Evolutionary conservation across 306 rosid genomes (phyloP).

Genomic region (Dalbergia oliveri): DNA sequence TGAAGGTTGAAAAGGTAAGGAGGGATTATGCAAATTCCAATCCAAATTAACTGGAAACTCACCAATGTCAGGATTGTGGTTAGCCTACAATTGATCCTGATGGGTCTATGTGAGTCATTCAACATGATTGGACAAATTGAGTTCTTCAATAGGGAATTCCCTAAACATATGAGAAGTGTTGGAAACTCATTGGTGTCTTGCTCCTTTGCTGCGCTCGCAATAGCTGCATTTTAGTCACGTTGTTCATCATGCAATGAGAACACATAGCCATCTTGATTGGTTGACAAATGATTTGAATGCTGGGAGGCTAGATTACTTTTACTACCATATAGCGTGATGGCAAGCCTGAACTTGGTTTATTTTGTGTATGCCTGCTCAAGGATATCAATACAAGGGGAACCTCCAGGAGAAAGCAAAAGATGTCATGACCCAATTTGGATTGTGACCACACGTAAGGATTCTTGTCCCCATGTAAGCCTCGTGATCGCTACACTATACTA

Average conservation of each 20-base stretch:
- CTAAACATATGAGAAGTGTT: constrained; percentile 73
- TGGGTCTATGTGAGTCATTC: too few species aligned
- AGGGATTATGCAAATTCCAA: too few species aligned
- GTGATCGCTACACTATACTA: too few species aligned
- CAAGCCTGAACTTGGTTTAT: constrained; percentile 59
- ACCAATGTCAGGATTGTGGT: too few species aligned
- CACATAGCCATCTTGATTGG: constrained; percentile 62
- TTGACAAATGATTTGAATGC: constrained; percentile 65
- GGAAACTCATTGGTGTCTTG: constrained; percentile 69
- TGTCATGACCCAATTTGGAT: too few species aligned
- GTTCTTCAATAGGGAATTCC: constrained; percentile 70
- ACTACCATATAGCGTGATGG: constrained; percentile 63
- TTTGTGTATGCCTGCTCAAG: constrained; percentile 59
- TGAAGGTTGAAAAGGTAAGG: too few species aligned
- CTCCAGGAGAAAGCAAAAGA: constrained; percentile 40
- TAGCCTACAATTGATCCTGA: too few species aligned
- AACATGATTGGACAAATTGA: too few species aligned
- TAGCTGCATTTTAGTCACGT: constrained; percentile 55
- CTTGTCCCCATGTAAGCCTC: too few species aligned
- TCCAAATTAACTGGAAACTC: too few species aligned
- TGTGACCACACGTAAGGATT: too few species aligned
- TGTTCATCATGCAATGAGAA: constrained; percentile 55
- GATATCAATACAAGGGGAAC: constrained; percentile 60
- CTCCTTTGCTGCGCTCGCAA: constrained; percentile 65
- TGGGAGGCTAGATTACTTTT: constrained; percentile 80